phyloP scores from a whole-genome alignment of 495 filamentous ascomycete genomes.

The Bryoglossum gracile region DNA sequence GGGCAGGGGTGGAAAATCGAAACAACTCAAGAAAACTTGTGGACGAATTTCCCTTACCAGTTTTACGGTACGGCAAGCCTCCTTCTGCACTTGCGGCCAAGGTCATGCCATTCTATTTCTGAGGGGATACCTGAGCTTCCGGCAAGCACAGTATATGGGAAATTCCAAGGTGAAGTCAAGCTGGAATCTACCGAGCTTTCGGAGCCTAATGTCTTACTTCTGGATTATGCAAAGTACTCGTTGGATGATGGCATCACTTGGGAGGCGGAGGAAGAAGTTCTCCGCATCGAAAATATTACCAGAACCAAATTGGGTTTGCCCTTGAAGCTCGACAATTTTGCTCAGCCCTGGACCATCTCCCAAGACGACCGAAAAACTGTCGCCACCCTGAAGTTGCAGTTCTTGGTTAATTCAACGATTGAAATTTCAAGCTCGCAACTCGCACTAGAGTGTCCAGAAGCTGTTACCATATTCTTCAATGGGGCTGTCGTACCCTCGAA shows the following conservation, averaged over 20 bases:
- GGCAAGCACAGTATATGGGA: neutral
- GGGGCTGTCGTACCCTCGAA: neutral
- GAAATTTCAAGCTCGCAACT: neutral
- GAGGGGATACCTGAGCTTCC: neutral
- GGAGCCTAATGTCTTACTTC: constrained; percentile 25
- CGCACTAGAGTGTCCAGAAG: constrained; percentile 19
- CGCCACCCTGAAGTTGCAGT: constrained; percentile 9
- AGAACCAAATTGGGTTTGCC: constrained; percentile 15
- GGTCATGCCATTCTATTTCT: neutral
- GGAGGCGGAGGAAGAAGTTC: constrained; percentile 13
- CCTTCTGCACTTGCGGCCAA: constrained; percentile 17
- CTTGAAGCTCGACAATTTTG: constrained; percentile 13
- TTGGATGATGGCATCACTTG: constrained; percentile 16
- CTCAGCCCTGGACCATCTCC: constrained; percentile 23
- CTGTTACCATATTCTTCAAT: constrained; percentile 13
- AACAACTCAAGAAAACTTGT: neutral
- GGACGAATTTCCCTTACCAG: constrained; percentile 20
- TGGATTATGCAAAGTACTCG: constrained; percentile 23
- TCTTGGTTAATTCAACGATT: constrained; percentile 9
- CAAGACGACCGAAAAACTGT: constrained; percentile 5
- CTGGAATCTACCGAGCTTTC: constrained; percentile 14
- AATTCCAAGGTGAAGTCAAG: neutral
- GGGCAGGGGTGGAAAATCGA: constrained; percentile 1
- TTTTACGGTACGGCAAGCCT: constrained; percentile 22
- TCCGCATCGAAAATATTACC: constrained; percentile 24